These are phyloP conservation scores for Phytopythium cucurbitacearum DNA, from an alignment of 352 stramenopile species.

Conservation along the genomic window DNA sequence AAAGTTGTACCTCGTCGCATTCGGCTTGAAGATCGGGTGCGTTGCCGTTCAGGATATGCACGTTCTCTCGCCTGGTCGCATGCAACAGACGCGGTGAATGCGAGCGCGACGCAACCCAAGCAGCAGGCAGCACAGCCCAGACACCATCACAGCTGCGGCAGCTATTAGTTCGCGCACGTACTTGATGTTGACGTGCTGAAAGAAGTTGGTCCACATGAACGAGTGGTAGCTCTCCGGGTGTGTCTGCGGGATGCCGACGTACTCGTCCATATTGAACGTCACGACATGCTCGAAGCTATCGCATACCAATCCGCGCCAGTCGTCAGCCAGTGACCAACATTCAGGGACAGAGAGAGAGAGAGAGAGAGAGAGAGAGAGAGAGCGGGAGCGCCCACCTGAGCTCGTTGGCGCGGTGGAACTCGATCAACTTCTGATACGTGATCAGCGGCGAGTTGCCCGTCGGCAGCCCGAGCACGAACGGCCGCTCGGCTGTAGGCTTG, in stretches of 20 bases:
- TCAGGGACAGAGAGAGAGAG: not conserved
- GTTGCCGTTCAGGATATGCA: conserved; percentile 87
- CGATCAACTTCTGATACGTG: conserved; percentile 79
- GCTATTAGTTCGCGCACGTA: conserved; percentile 8
- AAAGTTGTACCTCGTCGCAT: conserved; percentile 46
- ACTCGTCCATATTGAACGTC: conserved; percentile 93
- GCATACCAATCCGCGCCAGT: not conserved
- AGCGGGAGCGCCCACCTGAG: conserved; percentile 19
- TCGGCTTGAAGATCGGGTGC: conserved; percentile 69
- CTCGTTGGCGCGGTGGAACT: conserved; percentile 40
- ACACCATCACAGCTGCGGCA: too few species aligned
- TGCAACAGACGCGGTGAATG: not conserved
- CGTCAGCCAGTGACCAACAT: not conserved
- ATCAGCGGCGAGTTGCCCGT: conserved; percentile 84
- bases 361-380: not conserved
- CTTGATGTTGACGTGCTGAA: conserved; percentile 88
- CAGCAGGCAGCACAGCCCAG: not conserved
- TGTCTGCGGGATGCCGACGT: conserved; percentile 67
- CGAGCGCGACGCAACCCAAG: not conserved
- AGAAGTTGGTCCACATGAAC: conserved; percentile 90
- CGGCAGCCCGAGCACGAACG: conserved; percentile 85
- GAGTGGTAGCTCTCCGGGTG: conserved; percentile 88
- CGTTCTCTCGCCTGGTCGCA: conserved; percentile 61
- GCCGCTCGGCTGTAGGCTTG: conserved; percentile 51
- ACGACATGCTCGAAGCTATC: conserved; percentile 82